phyloP scores from a whole-genome alignment of 257 asterid genomes.

The Solanum peruvianum region DNA sequence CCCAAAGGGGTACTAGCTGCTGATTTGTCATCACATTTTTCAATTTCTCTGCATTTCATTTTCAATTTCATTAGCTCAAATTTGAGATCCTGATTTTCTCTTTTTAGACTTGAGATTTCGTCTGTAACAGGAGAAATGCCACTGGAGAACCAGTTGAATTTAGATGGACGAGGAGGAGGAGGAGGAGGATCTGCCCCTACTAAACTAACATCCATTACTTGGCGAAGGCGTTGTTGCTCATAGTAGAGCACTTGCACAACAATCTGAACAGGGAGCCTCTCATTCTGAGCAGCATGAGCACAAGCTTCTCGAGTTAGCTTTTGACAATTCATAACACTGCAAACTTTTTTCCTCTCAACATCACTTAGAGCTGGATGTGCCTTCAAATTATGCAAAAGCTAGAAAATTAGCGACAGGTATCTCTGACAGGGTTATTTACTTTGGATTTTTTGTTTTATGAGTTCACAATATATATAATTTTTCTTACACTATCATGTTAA shows the following conservation, averaged over 20 bases:
- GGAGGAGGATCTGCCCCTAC: constrained; percentile 21
- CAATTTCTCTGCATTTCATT: constrained; percentile 45
- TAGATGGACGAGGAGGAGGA: constrained; percentile 24
- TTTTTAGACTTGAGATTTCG: constrained; percentile 33
- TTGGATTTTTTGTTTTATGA: not conserved
- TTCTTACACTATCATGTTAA: not conserved
- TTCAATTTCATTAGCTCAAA: constrained; percentile 52
- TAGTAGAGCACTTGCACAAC: constrained; percentile 84
- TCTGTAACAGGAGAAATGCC: constrained; percentile 18
- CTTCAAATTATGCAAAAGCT: constrained; percentile 21
- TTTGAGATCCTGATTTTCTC: constrained; percentile 67
- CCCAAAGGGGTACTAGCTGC: constrained; percentile 20
- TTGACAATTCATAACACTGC: constrained; percentile 89
- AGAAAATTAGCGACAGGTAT: not conserved
- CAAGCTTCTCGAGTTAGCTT: constrained; percentile 88
- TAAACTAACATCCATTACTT: constrained; percentile 34
- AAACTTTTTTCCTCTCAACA: constrained; percentile 72
- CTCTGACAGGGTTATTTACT: not conserved
- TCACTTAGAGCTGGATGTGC: constrained; percentile 80
- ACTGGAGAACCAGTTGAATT: constrained; percentile 9
- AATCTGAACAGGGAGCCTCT: constrained; percentile 75
- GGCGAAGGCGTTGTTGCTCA: constrained; percentile 80
- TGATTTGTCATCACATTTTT: constrained; percentile 19
- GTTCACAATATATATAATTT: not conserved
- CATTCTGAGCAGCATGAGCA: constrained; percentile 89